phyloP scores from a whole-genome alignment of 2,329 filamentous ascomycete species.

The Ascochyta fabae region DNA sequence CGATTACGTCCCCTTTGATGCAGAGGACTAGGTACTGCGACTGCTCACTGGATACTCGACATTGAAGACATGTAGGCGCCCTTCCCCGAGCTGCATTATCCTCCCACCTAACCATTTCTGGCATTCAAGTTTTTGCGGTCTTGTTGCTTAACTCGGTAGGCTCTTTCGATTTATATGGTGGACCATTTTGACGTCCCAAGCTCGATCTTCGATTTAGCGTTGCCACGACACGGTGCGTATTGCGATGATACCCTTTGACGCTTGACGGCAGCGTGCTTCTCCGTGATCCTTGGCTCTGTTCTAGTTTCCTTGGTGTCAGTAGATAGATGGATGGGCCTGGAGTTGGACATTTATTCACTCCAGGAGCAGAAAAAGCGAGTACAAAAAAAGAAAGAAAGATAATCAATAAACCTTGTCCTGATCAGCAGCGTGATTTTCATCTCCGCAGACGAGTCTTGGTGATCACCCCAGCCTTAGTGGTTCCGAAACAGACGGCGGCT shows the following conservation, averaged over 20 bases:
- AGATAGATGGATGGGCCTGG: conserved; percentile 3
- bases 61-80: conserved; percentile 14
- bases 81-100: conserved; percentile 12
- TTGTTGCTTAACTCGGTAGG: conserved; percentile 25
- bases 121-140: conserved; percentile 18
- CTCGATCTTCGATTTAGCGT: conserved; percentile 7
- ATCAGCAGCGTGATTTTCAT: neutral
- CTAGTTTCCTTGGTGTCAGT: conserved; percentile 18
- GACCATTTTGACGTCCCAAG: conserved; percentile 9
- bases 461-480: neutral
- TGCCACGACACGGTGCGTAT: conserved; percentile 22
- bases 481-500: conserved; percentile 13
- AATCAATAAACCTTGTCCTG: neutral
- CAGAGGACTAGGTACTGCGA: conserved; percentile 18
- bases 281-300: conserved; percentile 13
- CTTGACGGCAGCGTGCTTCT: conserved; percentile 14
- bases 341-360: neutral
- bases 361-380: conserved; percentile 24
- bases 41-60: neutral
- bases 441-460: neutral
- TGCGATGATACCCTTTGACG: conserved; percentile 37
- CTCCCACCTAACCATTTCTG: conserved; percentile 21
- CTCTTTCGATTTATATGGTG: conserved; percentile 15
- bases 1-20: conserved; percentile 39
- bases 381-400: conserved; percentile 19